Conservation (phyloP, 1,284 basidiomycete genomes). For the Sporisorium iseilematis-ciliati region DNA sequence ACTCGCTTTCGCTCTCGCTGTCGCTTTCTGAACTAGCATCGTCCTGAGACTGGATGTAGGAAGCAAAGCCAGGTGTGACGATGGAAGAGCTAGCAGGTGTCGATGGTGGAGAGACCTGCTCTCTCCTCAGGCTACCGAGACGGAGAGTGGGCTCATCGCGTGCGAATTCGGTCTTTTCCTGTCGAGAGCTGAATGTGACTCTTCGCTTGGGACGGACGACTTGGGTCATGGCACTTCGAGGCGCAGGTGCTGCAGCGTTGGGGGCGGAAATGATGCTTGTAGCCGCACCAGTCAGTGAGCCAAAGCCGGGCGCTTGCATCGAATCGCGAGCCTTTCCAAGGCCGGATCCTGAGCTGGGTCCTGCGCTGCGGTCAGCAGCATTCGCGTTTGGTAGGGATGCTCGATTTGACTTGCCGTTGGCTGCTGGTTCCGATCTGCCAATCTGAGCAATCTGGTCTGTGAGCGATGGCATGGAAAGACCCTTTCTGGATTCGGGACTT, state of each 20-base stretch:
- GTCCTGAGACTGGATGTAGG: slow-evolving; percentile 37
- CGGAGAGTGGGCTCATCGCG: slow-evolving; percentile 55
- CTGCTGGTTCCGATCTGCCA: slow-evolving; percentile 21
- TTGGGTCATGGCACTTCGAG: slow-evolving; percentile 40
- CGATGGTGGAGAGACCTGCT: slow-evolving; percentile 42
- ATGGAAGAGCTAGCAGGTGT: slow-evolving; percentile 41
- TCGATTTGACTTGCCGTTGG: slow-evolving; percentile 18
- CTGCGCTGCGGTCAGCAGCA: slow-evolving; percentile 5
- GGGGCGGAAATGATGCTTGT: slow-evolving; percentile 31
- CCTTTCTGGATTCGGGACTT: slow-evolving; percentile 49
- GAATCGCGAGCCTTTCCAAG: slow-evolving; percentile 26
- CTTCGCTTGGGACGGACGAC: slow-evolving; percentile 47
- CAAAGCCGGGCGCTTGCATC: slow-evolving; percentile 24
- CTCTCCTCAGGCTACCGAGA: slow-evolving; percentile 42
- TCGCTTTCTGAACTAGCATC: slow-evolving; percentile 42
- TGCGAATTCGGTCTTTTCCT: slow-evolving; percentile 55
- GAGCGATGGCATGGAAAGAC: slow-evolving; percentile 39
- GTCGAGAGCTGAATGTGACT: slow-evolving; percentile 55
- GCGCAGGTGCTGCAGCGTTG: slow-evolving; percentile 13
- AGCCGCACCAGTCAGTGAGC: slow-evolving; percentile 24
- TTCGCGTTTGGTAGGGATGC: slow-evolving; percentile 30
- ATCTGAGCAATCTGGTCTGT: slow-evolving; percentile 46
- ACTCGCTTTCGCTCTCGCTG: slow-evolving; percentile 44
- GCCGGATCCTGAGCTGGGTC: slow-evolving; percentile 4
- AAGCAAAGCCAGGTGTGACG: slow-evolving; percentile 40